Conservation (phyloP, 345 rosid species). For the Ricinus communis region DNA sequence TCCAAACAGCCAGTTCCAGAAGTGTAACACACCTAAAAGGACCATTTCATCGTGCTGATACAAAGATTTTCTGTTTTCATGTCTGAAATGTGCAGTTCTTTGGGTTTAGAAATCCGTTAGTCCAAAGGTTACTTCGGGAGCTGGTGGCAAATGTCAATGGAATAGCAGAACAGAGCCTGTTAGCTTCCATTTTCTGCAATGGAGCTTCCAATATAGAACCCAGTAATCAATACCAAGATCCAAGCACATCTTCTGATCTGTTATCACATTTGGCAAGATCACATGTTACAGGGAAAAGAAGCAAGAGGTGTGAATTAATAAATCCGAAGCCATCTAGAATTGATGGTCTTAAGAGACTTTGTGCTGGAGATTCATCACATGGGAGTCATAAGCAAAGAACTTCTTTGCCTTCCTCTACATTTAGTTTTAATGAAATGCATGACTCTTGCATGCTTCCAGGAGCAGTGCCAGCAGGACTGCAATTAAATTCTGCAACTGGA, state of each 20-base stretch:
- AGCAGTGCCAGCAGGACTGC: conserved; percentile 22
- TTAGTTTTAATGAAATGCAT: conserved; percentile 27
- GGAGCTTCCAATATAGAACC: conserved; percentile 32
- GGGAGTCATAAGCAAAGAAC: conserved; percentile 25
- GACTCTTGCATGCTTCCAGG: conserved; percentile 27
- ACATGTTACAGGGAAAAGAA: conserved; percentile 57
- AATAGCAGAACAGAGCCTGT: conserved; percentile 38
- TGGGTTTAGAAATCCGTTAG: conserved; percentile 76
- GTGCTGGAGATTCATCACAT: conserved; percentile 21
- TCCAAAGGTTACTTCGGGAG: conserved; percentile 86
- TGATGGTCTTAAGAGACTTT: conserved; percentile 41
- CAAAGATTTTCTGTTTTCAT: conserved; percentile 11
- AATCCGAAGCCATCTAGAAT: conserved; percentile 24
- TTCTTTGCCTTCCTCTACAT: conserved; percentile 20
- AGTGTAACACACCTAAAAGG: conserved; percentile 1
- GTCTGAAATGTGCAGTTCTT: conserved; percentile 59
- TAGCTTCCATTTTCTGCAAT: conserved; percentile 43
- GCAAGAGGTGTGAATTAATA: conserved; percentile 35
- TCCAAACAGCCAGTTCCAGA: not conserved
- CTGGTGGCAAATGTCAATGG: conserved; percentile 62
- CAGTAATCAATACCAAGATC: conserved; percentile 27
- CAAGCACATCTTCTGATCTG: conserved; percentile 37
- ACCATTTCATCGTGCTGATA: conserved; percentile 3
- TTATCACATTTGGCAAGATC: conserved; percentile 38
- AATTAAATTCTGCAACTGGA: conserved; percentile 20